phyloP scores from a whole-genome alignment of 306 rosid species.

The Gastrolobium bilobum region DNA sequence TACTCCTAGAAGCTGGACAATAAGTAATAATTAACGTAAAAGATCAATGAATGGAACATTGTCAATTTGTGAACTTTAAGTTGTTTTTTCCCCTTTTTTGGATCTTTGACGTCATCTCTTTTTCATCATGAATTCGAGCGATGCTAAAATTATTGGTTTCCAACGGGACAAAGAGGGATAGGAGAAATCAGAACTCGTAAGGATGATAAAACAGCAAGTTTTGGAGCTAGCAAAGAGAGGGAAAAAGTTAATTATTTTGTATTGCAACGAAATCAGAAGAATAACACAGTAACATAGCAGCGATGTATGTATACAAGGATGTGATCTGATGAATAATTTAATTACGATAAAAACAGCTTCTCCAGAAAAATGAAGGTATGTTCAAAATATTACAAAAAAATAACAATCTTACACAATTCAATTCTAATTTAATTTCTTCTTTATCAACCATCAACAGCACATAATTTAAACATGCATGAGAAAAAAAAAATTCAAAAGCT shows the following conservation, averaged over 20 bases:
- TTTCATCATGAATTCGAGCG: too few relatives aligned
- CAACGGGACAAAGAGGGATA: too few relatives aligned
- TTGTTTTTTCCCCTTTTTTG: too few relatives aligned
- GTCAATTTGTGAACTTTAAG: too few relatives aligned
- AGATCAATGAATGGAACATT: too few relatives aligned
- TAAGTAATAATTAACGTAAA: too few relatives aligned
- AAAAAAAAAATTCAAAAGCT: conserved; percentile 38
- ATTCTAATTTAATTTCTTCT: conserved; percentile 49
- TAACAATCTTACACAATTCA: conserved; percentile 42
- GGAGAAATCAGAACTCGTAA: too few relatives aligned
- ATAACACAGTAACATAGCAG: conserved; percentile 6
- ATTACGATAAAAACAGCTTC: conserved; percentile 40
- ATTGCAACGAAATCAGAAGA: conserved; percentile 13
- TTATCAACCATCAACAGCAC: conserved; percentile 55
- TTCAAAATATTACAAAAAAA: conserved; percentile 46
- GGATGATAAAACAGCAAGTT: too few relatives aligned
- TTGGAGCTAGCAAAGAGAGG: background rate
- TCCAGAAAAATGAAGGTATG: conserved; percentile 38
- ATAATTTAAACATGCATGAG: conserved; percentile 47
- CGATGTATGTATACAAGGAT: conserved; percentile 31
- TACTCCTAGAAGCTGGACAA: too few relatives aligned
- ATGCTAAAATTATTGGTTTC: too few relatives aligned
- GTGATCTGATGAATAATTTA: conserved; percentile 40
- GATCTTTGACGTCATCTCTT: too few relatives aligned
- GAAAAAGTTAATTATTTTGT: conserved; percentile 6